Conservation (phyloP, 305 asterid species). For the Fraxinus albicans region DNA sequence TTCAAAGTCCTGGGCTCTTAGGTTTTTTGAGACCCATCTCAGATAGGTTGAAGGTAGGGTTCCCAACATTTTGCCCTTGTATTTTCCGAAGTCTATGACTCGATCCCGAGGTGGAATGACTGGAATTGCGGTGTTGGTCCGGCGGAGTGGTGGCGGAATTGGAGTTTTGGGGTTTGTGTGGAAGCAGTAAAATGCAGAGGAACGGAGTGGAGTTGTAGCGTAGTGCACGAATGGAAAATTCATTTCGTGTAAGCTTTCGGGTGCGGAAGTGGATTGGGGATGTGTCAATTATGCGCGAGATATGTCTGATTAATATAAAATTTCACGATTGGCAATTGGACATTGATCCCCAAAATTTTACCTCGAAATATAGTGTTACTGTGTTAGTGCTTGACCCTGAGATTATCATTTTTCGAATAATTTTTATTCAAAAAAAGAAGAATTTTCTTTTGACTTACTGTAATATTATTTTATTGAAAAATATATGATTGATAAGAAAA, state of each 20-base stretch:
- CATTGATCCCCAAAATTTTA: too few species aligned
- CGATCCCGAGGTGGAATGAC: slow-evolving; percentile 56
- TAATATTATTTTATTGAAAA: too few species aligned
- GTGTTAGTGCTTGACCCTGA: too few species aligned
- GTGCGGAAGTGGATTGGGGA: neutral
- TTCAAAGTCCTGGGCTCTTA: slow-evolving; percentile 61
- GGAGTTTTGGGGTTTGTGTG: neutral
- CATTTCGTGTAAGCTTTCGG: neutral
- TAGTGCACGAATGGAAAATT: slow-evolving; percentile 3
- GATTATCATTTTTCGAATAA: too few species aligned
- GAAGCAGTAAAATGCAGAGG: slow-evolving; percentile 2
- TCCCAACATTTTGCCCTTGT: slow-evolving; percentile 78
- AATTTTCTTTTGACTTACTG: too few species aligned
- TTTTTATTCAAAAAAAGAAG: too few species aligned
- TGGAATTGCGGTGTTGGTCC: slow-evolving; percentile 8
- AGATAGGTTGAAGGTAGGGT: slow-evolving; percentile 71
- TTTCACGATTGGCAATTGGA: too few species aligned
- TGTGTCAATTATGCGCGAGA: neutral
- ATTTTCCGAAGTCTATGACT: slow-evolving; percentile 65
- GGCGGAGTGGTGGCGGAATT: neutral
- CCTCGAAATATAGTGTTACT: too few species aligned
- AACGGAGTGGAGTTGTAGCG: neutral
- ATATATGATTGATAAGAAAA: too few species aligned
- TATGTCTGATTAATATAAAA: neutral
- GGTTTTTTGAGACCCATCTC: slow-evolving; percentile 69